phyloP scores from a whole-genome alignment of 108 stramenopile species.

The Nitzschia sp. region DNA sequence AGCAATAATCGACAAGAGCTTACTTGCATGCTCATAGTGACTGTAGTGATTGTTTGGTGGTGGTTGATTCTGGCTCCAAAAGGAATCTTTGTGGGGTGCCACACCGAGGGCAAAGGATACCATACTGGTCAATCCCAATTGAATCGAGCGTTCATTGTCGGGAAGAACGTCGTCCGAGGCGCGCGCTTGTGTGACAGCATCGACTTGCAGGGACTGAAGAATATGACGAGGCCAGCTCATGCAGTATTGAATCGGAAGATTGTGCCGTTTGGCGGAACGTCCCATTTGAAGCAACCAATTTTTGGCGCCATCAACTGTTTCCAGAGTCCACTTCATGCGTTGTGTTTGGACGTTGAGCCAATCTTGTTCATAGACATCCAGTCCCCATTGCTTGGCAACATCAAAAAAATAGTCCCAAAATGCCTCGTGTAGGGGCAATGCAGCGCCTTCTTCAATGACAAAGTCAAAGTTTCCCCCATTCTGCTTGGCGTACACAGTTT shows the following conservation, averaged over 20 bases:
- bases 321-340: conserved; percentile 14
- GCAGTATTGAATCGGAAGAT: conserved; percentile 47
- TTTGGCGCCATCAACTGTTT: conserved; percentile 3
- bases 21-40: neutral
- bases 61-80: conserved; percentile 17
- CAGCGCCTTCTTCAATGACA: neutral
- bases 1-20: conserved; percentile 14
- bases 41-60: conserved; percentile 24
- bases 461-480: conserved; percentile 35
- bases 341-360: conserved; percentile 47
- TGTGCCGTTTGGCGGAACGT: conserved; percentile 22
- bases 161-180: conserved; percentile 43
- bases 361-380: conserved; percentile 58
- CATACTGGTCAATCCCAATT: conserved; percentile 27
- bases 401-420: conserved; percentile 46
- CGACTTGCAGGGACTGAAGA: conserved; percentile 29
- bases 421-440: conserved; percentile 26
- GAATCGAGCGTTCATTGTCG: conserved; percentile 18
- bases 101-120: conserved; percentile 39
- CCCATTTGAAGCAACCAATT: conserved; percentile 44
- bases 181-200: conserved; percentile 47
- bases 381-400: conserved; percentile 32
- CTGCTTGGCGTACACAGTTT: conserved; percentile 34
- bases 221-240: conserved; percentile 43
- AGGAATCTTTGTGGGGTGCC: conserved; percentile 42